These are phyloP conservation scores for Metschnikowia sp. DNA, from an alignment of 805 yeast genomes.

Conservation along the genomic window DNA sequence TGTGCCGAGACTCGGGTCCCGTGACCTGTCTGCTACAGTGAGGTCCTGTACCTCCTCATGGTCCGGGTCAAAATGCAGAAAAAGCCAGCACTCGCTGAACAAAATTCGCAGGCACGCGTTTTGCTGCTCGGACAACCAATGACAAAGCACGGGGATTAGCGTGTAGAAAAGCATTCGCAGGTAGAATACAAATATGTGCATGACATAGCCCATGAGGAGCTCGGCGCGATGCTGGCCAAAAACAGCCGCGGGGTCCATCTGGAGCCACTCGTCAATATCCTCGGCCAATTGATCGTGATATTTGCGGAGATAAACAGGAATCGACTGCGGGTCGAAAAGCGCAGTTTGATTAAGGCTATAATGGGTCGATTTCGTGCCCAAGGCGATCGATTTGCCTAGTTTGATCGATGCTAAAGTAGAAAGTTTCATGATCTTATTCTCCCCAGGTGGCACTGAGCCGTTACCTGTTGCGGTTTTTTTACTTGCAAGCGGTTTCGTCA, in stretches of 20 bases:
- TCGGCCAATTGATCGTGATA: constrained; percentile 25
- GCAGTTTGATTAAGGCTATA: constrained; percentile 28
- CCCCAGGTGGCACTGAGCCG: not conserved
- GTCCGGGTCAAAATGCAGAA: constrained; percentile 13
- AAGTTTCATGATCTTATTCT: constrained; percentile 11
- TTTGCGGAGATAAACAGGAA: constrained; percentile 23
- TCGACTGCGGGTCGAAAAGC: constrained; percentile 23
- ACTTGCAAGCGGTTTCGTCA: not conserved
- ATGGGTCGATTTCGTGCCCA: constrained; percentile 34
- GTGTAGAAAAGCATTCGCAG: constrained; percentile 30
- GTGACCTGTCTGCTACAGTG: not conserved
- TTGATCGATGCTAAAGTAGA: constrained; percentile 24
- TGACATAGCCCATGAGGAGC: constrained; percentile 32
- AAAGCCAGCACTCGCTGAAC: constrained; percentile 14
- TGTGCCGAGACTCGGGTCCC: constrained; percentile 10
- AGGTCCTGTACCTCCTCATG: constrained; percentile 8
- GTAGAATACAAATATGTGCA: constrained; percentile 33
- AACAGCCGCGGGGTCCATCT: constrained; percentile 28
- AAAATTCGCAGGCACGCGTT: constrained; percentile 9
- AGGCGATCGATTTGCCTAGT: constrained; percentile 33
- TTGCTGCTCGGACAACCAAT: constrained; percentile 34
- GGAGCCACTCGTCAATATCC: constrained; percentile 38
- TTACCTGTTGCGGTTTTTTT: not conserved
- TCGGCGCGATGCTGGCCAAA: constrained; percentile 21
- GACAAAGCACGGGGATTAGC: constrained; percentile 33